These are phyloP conservation scores for Mycena olivaceomarginata DNA, from an alignment of 768 basidiomycete species.

Conservation along the genomic window DNA sequence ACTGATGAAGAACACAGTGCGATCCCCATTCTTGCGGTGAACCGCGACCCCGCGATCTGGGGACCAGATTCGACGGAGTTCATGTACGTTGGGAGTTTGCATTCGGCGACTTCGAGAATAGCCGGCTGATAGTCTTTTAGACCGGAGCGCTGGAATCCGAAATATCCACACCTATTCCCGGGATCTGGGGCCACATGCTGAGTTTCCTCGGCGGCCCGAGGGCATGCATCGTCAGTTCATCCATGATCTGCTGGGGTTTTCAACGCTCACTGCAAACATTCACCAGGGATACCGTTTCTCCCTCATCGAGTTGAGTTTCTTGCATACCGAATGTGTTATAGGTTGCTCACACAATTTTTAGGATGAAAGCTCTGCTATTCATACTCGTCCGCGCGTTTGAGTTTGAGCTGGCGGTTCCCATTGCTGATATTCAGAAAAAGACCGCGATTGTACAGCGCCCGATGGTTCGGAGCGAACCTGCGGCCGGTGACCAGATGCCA, in stretches of 20 bases:
- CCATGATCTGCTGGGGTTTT: neutral
- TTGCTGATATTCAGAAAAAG: conserved; percentile 62
- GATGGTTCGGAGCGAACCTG: conserved; percentile 60
- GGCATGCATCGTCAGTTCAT: conserved; percentile 63
- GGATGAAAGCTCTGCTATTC: conserved; percentile 68
- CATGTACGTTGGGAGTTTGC: too few relatives aligned
- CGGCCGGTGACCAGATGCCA: conserved; percentile 65
- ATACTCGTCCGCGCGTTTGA: conserved; percentile 71
- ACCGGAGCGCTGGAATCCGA: conserved; percentile 68
- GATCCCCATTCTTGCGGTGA: conserved; percentile 64
- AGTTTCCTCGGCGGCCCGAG: conserved; percentile 71
- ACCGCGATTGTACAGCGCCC: conserved; percentile 65
- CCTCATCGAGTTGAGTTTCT: conserved; percentile 63
- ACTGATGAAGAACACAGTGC: neutral
- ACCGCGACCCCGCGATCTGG: conserved; percentile 66
- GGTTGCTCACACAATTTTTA: conserved; percentile 24
- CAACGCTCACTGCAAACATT: conserved; percentile 18
- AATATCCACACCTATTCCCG: conserved; percentile 60
- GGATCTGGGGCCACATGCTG: conserved; percentile 66
- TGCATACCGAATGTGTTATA: too few relatives aligned
- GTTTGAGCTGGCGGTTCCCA: conserved; percentile 72
- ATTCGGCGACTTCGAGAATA: too few relatives aligned
- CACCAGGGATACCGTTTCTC: conserved; percentile 64
- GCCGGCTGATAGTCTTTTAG: conserved; percentile 58
- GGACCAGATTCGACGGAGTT: conserved; percentile 55